Conservation (phyloP, 495 filamentous ascomycete genomes). For the Penicillium bialowiezense region DNA sequence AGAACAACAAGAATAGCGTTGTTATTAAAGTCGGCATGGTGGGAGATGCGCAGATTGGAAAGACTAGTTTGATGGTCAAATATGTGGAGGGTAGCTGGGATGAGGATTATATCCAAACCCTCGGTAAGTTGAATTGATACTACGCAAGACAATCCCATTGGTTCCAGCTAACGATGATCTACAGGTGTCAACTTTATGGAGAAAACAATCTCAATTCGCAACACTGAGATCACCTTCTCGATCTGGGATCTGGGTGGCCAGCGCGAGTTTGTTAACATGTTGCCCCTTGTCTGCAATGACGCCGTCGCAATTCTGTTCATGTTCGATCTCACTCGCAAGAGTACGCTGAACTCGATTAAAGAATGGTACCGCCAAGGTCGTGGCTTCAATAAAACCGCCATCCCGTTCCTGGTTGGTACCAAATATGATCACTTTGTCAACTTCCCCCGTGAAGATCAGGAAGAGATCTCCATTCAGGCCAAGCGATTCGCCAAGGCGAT, state of each 20-base stretch:
- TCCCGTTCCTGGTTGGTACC: constrained; percentile 92
- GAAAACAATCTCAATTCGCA: constrained; percentile 98
- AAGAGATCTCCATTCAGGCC: constrained; percentile 96
- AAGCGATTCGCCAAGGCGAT: constrained; percentile 96
- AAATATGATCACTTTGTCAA: constrained; percentile 99
- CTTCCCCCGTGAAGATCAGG: constrained; percentile 93
- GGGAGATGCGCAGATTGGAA: constrained; percentile 97
- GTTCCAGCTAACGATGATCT: not conserved
- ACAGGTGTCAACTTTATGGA: constrained; percentile 98
- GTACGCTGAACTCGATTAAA: constrained; percentile 97
- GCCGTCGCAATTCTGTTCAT: constrained; percentile 98
- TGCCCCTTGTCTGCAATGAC: constrained; percentile 97
- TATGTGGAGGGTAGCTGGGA: constrained; percentile 99
- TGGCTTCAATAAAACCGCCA: constrained; percentile 99
- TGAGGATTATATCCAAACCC: constrained; percentile 98
- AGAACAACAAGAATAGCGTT: constrained; percentile 71
- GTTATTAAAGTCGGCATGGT: constrained; percentile 99
- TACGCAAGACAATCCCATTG: not conserved
- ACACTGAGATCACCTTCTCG: constrained; percentile 99
- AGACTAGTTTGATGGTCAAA: constrained; percentile 99
- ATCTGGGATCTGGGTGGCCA: constrained; percentile 99
- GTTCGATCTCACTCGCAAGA: constrained; percentile 98
- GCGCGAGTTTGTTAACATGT: constrained; percentile 98
- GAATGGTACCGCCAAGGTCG: constrained; percentile 98
- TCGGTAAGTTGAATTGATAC: constrained; percentile 56